Percentiles rank a stretch among this genome's conserved stretches.
phyloP scores from a whole-genome alignment of 495 filamentous ascomycete species.

The Tuber calosporum region DNA sequence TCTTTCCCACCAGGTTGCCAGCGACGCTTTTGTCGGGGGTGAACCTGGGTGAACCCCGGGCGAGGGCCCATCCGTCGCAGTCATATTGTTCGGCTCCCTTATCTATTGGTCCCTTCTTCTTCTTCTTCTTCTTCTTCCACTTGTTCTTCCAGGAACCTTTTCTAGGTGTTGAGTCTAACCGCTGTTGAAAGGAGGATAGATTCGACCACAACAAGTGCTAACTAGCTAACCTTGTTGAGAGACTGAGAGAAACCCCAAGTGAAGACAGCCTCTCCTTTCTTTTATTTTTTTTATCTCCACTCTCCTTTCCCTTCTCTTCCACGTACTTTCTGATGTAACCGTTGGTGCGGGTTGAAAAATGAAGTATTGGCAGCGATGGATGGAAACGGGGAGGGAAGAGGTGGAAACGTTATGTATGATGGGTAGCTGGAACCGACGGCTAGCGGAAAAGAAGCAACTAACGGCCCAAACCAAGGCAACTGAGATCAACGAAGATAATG shows the following conservation, averaged over 20 bases:
- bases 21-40: constrained; percentile 60
- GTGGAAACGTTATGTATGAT: constrained; percentile 30
- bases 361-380: constrained; percentile 7
- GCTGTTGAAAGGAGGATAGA: not conserved
- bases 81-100: constrained; percentile 26
- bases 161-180: not conserved
- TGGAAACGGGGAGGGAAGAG: constrained; percentile 8
- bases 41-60: constrained; percentile 41
- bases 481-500: constrained; percentile 26
- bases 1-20: constrained; percentile 67
- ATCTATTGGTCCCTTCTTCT: constrained; percentile 7
- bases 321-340: not conserved
- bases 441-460: constrained; percentile 22
- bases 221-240: not conserved
- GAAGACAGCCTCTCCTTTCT: constrained; percentile 4
- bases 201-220: not conserved
- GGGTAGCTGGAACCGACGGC: constrained; percentile 19
- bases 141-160: not conserved
- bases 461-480: constrained; percentile 7
- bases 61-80: constrained; percentile 12
- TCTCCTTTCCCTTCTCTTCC: constrained; percentile 9
- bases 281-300: not conserved
- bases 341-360: not conserved
- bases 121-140: not conserved
- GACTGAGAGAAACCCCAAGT: not conserved